phyloP scores from a whole-genome alignment of 257 asterid species.

The Solanum pinnatisectum region DNA sequence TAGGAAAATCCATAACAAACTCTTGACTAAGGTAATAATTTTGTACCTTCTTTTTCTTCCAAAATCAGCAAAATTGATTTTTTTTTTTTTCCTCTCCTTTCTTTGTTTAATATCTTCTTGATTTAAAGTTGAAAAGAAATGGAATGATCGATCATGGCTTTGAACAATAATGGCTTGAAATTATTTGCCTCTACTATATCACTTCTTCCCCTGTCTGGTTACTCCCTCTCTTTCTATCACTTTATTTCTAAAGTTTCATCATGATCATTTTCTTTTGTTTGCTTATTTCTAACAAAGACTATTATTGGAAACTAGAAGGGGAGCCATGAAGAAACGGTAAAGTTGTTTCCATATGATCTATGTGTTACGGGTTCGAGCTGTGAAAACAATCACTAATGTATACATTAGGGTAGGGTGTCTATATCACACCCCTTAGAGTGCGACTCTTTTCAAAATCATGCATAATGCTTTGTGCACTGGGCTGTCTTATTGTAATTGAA shows the following conservation, averaged over 20 bases:
- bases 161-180: background rate
- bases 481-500: background rate
- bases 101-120: background rate
- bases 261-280: background rate
- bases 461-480: background rate
- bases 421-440: no score
- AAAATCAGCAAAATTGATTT: background rate
- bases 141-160: background rate
- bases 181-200: background rate
- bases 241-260: background rate
- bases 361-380: background rate
- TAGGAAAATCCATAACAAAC: background rate
- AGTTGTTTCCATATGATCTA: background rate
- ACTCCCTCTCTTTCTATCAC: background rate
- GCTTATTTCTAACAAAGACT: background rate
- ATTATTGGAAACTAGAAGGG: background rate
- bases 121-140: background rate
- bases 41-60: background rate
- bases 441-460: fast-evolving
- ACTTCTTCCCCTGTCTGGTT: background rate
- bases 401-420: background rate
- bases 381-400: background rate
- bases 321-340: background rate
- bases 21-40: background rate
- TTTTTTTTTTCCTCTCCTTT: background rate